These are phyloP conservation scores for Trichoderma reesei DNA, from an alignment of 495 filamentous ascomycete genomes.

Conservation along the genomic window DNA sequence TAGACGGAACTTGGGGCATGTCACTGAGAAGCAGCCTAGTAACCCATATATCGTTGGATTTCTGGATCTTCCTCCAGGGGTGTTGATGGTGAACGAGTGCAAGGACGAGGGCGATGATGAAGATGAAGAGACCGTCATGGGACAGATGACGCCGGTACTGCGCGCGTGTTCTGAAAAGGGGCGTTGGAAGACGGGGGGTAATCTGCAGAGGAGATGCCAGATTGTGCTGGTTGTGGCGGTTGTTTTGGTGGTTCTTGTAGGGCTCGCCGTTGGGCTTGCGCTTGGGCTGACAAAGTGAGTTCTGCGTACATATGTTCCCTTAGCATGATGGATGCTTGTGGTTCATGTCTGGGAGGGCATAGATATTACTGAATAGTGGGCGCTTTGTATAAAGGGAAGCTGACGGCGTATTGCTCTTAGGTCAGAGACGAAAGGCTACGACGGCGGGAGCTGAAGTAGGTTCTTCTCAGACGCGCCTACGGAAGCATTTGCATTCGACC, in stretches of 20 bases:
- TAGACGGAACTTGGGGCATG: neutral
- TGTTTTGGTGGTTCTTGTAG: conserved; percentile 26
- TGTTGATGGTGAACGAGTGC: neutral
- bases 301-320: neutral
- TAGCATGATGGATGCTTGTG: neutral
- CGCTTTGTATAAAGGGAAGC: no score
- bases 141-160: neutral
- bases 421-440: neutral
- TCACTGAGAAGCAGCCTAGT: no score
- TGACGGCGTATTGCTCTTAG: neutral
- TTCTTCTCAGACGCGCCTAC: conserved; percentile 34
- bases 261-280: conserved; percentile 33
- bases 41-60: neutral
- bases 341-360: no score
- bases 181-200: neutral
- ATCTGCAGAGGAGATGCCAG: conserved; percentile 23
- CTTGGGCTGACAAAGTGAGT: conserved; percentile 32
- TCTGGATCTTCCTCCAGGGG: neutral
- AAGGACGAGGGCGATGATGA: neutral
- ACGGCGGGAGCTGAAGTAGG: neutral
- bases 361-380: no score
- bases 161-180: neutral
- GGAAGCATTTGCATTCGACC: conserved; percentile 45
- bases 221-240: conserved; percentile 30
- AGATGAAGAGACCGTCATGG: neutral